phyloP scores from a whole-genome alignment of 176 grass and related monocot genomes.

The Coix lacrymajobi region DNA sequence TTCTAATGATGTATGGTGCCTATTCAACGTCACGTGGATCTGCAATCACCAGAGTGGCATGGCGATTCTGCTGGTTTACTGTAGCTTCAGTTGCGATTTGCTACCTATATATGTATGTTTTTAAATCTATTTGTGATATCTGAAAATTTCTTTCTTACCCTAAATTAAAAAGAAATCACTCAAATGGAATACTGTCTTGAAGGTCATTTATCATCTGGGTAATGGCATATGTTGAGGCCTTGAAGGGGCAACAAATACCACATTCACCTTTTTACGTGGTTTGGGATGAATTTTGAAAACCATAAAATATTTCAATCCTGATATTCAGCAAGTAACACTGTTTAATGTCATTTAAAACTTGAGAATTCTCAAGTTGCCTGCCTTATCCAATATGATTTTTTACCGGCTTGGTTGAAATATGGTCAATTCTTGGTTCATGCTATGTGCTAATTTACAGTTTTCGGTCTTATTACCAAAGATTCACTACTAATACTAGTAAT shows the following conservation, averaged over 20 bases:
- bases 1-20: conserved; percentile 95
- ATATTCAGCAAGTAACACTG: not conserved
- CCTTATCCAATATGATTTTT: not conserved
- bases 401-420: not conserved
- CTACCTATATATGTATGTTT: conserved; percentile 83
- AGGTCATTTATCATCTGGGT: conserved; percentile 1
- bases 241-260: not conserved
- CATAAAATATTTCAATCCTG: not conserved
- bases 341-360: not conserved
- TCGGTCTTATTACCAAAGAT: not conserved
- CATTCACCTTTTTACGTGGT: not conserved
- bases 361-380: not conserved
- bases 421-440: not conserved
- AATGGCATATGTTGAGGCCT: not conserved
- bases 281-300: not conserved
- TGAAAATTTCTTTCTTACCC: not conserved
- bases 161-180: not conserved
- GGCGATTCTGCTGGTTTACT: conserved; percentile 76
- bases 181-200: not conserved
- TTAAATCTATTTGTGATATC: not conserved
- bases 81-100: conserved; percentile 58
- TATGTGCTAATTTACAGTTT: not conserved
- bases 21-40: conserved; percentile 89
- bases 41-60: conserved; percentile 73
- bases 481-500: not conserved